Conservation (phyloP, 2,329 filamentous ascomycete species). For the Xylaria arbuscula region DNA sequence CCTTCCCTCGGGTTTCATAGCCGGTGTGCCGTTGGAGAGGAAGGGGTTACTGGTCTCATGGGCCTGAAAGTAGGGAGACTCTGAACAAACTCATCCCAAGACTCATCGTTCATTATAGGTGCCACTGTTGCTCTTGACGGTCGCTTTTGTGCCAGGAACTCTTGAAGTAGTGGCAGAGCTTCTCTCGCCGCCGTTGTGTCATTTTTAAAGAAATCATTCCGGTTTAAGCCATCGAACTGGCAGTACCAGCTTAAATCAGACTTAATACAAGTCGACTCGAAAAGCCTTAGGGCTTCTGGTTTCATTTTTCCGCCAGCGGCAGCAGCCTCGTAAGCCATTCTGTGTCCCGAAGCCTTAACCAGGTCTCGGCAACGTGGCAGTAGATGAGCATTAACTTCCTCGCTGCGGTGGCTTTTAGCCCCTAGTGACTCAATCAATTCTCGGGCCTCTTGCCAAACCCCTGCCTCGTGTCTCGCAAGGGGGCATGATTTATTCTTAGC, state of each 20-base stretch:
- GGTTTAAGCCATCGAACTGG: conserved; percentile 23
- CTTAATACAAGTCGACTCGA: conserved; percentile 35
- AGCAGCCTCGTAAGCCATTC: conserved; percentile 49
- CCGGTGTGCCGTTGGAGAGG: neutral
- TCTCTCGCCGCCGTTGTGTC: conserved; percentile 18
- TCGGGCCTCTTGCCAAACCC: conserved; percentile 42
- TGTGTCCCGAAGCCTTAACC: conserved; percentile 45
- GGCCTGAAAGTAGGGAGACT: conserved; percentile 29
- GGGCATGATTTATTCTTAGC: conserved; percentile 31
- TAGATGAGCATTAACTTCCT: conserved; percentile 40
- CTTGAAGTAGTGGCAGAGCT: conserved; percentile 23
- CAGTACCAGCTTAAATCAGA: conserved; percentile 38
- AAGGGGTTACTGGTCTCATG: neutral
- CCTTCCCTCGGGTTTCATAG: neutral
- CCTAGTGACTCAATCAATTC: conserved; percentile 25
- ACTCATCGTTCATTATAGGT: conserved; percentile 32
- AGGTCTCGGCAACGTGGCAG: conserved; percentile 45
- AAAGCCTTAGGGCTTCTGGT: conserved; percentile 29
- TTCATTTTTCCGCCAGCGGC: conserved; percentile 18
- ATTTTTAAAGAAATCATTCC: conserved; percentile 24
- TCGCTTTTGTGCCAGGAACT: conserved; percentile 20
- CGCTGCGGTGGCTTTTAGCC: conserved; percentile 35
- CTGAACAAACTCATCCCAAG: conserved; percentile 30
- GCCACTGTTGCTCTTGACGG: neutral
- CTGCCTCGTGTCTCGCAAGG: conserved; percentile 43